Conservation (phyloP, 2,329 filamentous ascomycete species). For the Zymoseptoria crescenta region DNA sequence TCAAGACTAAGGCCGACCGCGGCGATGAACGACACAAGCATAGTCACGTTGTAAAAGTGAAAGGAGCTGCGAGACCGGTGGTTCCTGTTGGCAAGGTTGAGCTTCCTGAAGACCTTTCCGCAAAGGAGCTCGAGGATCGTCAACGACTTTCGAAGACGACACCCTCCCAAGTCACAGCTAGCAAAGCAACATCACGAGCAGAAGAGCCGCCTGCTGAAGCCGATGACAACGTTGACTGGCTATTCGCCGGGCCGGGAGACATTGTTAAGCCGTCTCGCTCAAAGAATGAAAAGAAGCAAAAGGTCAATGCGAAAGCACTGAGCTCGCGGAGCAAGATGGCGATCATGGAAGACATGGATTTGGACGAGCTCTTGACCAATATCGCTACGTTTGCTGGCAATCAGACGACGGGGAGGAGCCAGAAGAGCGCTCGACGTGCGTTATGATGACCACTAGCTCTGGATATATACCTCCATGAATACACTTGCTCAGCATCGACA, state of each 20-base stretch:
- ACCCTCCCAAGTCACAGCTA: not conserved
- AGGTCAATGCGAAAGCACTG: constrained; percentile 2
- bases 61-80: not conserved
- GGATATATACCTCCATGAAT: not conserved
- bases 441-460: not conserved
- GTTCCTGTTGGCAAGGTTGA: not conserved
- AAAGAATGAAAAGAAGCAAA: not conserved
- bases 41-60: not conserved
- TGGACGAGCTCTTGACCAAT: constrained; percentile 24
- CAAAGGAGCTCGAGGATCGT: not conserved
- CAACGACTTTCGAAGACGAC: not conserved
- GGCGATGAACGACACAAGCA: not conserved
- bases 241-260: constrained; percentile 9
- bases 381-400: constrained; percentile 16
- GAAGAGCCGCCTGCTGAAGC: not conserved
- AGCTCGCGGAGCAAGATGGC: constrained; percentile 1
- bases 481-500: not conserved
- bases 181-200: not conserved
- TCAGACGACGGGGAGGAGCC: not conserved
- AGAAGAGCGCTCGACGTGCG: not conserved
- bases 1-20: not conserved
- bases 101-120: not conserved
- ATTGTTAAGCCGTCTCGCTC: not conserved
- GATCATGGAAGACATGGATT: constrained; percentile 16
- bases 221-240: constrained; percentile 22